Evolutionary conservation across 352 stramenopile genomes (phyloP), one percentile per base, ranked within the genome.

Genomic region (Phytophthora sansomeana): DNA sequence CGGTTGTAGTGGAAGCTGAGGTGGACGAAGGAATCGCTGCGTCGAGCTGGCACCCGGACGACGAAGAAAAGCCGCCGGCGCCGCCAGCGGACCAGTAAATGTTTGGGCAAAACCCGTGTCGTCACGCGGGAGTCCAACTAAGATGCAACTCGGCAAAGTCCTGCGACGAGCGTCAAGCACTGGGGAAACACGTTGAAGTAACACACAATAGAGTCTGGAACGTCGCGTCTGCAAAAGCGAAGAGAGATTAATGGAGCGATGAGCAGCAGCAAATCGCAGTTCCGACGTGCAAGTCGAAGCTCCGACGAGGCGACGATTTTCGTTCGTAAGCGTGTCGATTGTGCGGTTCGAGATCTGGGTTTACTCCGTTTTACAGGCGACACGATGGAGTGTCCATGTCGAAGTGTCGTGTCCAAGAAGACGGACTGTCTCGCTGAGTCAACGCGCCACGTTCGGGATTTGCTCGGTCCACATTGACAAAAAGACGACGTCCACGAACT

Each of bases 21-120:
- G 10, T 33, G 17, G 35, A 35, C 16, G 48, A 48, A 39, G 32
- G 35, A 17, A 32, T 47, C 13, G 42, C 19, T 8, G 17, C 54
- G 56, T 51, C 63, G 21, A 61, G 32, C 29, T 47, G 14, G 24
- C 29, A 53, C 21, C 38, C 46, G 24, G 64, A 74, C 32, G 64
- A 71, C 14, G 64, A 77, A 41, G 64, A 77, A 42, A 77, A 74
- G 44, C 64, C 51, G 10, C 28, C 33, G 28, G 46, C 46, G n/a
- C 63, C 49, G 38, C 49, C 49, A 13, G 49, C 43, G n/a, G 29
- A 60, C 28, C 49, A 63, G 21, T 76, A 62, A 48, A 51, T 63
- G 52, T 58, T 64, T 42, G 33, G 26, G 21, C 54, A 48, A 67
- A 67, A 71, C 66, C 48, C 28, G 44, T 26, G 19, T 56, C 50